A percentile compares a stretch with the other conserved stretches of the same genome.
phyloP scores from a whole-genome alignment of 257 asterid species.

The Echites panduratus region DNA sequence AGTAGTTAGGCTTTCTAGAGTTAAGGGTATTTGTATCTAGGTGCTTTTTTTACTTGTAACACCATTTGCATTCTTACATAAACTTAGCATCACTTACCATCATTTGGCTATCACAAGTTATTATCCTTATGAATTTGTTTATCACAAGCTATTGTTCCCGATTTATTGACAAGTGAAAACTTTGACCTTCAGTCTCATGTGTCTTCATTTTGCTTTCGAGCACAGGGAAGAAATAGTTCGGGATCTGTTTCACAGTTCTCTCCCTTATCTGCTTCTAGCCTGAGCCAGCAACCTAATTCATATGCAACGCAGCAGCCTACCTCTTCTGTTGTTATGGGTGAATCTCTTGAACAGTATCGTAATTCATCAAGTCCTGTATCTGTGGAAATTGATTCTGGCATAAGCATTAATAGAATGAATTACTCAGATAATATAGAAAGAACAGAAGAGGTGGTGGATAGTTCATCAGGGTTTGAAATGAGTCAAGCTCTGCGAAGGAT shows the following conservation, averaged over 20 bases:
- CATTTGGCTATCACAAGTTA: not conserved
- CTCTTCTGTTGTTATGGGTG: conserved; percentile 42
- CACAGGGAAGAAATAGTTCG: conserved; percentile 54
- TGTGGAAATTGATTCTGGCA: conserved; percentile 56
- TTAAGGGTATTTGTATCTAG: not conserved
- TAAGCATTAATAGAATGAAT: conserved; percentile 22
- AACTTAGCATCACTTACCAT: no score
- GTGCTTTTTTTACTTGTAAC: not conserved
- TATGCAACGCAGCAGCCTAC: conserved; percentile 42
- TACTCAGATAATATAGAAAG: conserved; percentile 26
- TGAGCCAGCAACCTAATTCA: conserved; percentile 49
- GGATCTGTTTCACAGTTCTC: conserved; percentile 42
- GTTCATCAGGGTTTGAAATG: conserved; percentile 47
- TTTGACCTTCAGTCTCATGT: conserved; percentile 3
- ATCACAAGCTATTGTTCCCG: not conserved
- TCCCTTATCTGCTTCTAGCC: conserved; percentile 33
- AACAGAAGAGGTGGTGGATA: conserved; percentile 35
- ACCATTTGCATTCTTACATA: not conserved
- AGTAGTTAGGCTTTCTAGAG: not conserved
- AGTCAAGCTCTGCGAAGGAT: conserved; percentile 56
- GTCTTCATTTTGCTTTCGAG: conserved; percentile 14
- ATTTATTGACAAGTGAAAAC: not conserved
- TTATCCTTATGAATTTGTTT: not conserved
- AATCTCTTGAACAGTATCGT: conserved; percentile 44
- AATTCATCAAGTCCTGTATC: conserved; percentile 57